Percentiles rank a stretch among this genome's conserved stretches.
These are phyloP conservation scores for Spergularia bocconei DNA, from an alignment of 148 eudicot species.

Conservation along the genomic window DNA sequence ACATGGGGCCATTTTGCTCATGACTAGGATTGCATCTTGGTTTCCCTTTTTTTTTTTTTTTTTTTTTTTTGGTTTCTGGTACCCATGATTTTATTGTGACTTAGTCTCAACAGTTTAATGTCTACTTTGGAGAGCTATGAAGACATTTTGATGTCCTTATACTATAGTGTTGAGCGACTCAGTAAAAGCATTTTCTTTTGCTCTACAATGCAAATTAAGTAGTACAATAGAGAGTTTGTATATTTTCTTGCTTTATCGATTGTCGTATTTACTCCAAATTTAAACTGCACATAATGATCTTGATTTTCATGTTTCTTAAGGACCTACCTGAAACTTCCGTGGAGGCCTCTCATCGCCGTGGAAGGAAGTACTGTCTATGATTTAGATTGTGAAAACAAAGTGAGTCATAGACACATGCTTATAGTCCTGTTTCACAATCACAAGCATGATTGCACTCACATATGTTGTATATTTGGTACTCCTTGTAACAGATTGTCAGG, in stretches of 20 bases:
- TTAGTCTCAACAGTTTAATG: too few species aligned
- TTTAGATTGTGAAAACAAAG: slow-evolving; percentile 52
- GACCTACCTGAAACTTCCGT: slow-evolving; percentile 90
- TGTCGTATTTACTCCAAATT: background rate
- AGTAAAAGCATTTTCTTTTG: background rate
- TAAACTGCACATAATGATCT: background rate
- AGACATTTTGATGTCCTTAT: background rate
- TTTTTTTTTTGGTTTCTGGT: too few species aligned
- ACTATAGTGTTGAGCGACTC: background rate
- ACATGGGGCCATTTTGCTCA: too few species aligned
- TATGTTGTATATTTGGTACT: slow-evolving; percentile 1
- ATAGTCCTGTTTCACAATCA: background rate
- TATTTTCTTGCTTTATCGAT: background rate
- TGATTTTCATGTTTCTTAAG: slow-evolving; percentile 37
- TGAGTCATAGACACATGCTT: slow-evolving; percentile 25
- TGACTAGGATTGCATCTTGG: too few species aligned
- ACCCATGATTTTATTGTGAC: too few species aligned
- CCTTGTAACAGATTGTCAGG: slow-evolving; percentile 53
- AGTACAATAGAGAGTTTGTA: background rate
- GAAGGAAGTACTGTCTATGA: slow-evolving; percentile 79
- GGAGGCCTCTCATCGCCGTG: slow-evolving; percentile 78
- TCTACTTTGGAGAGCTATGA: too few species aligned
- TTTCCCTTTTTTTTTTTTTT: too few species aligned
- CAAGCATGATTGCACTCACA: background rate
- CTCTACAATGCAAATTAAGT: background rate